Conservation (phyloP, 352 stramenopile genomes). For the Pythium myriotylum region DNA sequence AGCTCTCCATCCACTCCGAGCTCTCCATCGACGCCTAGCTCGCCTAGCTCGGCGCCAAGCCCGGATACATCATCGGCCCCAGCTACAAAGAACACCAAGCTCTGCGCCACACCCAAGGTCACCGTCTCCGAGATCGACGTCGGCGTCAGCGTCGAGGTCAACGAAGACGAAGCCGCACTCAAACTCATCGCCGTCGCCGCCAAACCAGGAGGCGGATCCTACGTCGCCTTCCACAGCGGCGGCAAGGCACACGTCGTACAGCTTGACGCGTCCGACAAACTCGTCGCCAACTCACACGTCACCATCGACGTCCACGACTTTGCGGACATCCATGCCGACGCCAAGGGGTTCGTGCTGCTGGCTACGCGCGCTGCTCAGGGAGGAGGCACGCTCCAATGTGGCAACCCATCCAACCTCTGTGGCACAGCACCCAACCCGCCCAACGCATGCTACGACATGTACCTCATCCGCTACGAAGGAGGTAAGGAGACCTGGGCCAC, state of each 20-base stretch:
- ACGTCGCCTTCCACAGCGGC: slow-evolving; percentile 57
- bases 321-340: slow-evolving; percentile 55
- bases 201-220: slow-evolving; percentile 46
- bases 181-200: slow-evolving; percentile 51
- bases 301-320: slow-evolving; percentile 53
- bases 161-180: slow-evolving; percentile 53
- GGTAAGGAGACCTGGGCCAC: slow-evolving; percentile 54
- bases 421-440: slow-evolving; percentile 39
- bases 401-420: slow-evolving; percentile 57
- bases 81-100: slow-evolving; percentile 30
- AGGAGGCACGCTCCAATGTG: slow-evolving; percentile 61
- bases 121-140: slow-evolving; percentile 47
- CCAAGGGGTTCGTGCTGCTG: slow-evolving; percentile 57
- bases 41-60: background rate
- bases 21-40: background rate
- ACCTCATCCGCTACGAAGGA: slow-evolving; percentile 56
- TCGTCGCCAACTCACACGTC: slow-evolving; percentile 38
- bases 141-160: slow-evolving; percentile 33
- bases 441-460: slow-evolving; percentile 63
- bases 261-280: slow-evolving; percentile 50
- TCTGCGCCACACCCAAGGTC: slow-evolving; percentile 47
- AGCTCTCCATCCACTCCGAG: background rate
- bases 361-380: slow-evolving; percentile 50
- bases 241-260: slow-evolving; percentile 46
- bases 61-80: slow-evolving; percentile 4